Percentiles rank a stretch among this genome's conserved stretches.
Conservation (phyloP, 2,329 filamentous ascomycete species). For the Botrytis fragariae region DNA sequence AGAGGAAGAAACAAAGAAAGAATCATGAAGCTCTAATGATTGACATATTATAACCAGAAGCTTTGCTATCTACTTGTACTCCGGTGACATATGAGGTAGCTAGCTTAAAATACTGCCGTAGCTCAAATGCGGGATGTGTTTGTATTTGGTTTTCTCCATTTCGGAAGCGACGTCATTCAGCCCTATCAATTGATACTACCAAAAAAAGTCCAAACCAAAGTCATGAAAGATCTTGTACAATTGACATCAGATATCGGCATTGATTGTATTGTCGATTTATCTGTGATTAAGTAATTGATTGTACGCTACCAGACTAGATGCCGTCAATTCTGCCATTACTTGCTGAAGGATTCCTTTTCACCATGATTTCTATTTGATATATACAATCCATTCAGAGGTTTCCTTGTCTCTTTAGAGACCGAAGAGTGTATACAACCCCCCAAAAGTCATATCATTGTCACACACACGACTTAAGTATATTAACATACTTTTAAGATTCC, state of each 20-base stretch:
- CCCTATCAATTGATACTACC: neutral
- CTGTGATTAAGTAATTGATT: neutral
- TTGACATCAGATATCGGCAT: too few relatives aligned
- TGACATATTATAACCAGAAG: neutral
- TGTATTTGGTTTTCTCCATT: neutral
- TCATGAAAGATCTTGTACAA: neutral
- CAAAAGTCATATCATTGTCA: neutral
- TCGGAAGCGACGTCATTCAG: conserved; percentile 17
- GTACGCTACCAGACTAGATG: neutral
- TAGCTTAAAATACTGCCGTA: neutral
- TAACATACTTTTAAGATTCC: neutral
- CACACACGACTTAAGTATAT: neutral
- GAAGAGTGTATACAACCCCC: too few relatives aligned
- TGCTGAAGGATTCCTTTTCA: neutral
- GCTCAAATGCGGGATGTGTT: conserved; percentile 7
- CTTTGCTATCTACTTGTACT: neutral
- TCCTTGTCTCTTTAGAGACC: too few relatives aligned
- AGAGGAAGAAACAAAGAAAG: neutral
- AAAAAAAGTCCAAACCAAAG: neutral
- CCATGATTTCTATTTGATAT: neutral
- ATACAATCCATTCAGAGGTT: too few relatives aligned
- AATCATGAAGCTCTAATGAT: neutral
- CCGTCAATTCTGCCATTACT: neutral
- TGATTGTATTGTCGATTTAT: too few relatives aligned
- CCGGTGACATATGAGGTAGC: neutral